phyloP scores from a whole-genome alignment of 1,139 yeast species.

The Pichia sp. region DNA sequence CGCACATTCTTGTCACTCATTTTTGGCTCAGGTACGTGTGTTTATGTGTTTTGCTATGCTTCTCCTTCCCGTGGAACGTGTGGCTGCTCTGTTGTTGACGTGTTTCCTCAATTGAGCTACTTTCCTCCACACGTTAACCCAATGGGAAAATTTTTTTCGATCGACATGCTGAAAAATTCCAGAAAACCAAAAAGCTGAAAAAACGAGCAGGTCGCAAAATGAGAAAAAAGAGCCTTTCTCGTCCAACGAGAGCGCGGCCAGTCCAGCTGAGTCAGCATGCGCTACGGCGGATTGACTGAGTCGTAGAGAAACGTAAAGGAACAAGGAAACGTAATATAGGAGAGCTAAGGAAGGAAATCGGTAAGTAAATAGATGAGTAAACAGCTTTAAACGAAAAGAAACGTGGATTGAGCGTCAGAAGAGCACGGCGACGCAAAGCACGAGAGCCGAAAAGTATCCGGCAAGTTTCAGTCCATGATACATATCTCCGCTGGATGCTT shows the following conservation, averaged over 20 bases:
- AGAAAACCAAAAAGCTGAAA: not conserved
- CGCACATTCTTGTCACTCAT: constrained; percentile 65
- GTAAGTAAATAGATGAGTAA: not conserved
- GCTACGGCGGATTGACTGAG: not conserved
- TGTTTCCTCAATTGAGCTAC: not conserved
- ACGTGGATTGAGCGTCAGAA: not conserved
- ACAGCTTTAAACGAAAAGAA: not conserved
- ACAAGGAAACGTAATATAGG: not conserved
- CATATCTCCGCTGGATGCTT: not conserved
- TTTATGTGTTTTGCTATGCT: not conserved
- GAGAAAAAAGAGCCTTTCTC: not conserved
- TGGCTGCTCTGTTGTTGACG: not conserved
- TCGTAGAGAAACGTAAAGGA: not conserved
- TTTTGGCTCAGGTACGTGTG: constrained; percentile 18
- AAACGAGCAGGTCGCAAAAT: not conserved
- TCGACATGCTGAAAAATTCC: not conserved
- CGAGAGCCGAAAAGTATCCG: not conserved
- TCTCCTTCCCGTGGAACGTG: not conserved
- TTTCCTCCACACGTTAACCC: not conserved
- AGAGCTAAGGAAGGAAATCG: too few relatives aligned
- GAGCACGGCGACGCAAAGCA: not conserved
- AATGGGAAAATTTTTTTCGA: not conserved
- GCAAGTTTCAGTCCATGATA: not conserved
- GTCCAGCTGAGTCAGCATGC: not conserved
- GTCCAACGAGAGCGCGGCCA: not conserved